Conservation (phyloP, 768 basidiomycete species). For the Hericium rajendrae region DNA sequence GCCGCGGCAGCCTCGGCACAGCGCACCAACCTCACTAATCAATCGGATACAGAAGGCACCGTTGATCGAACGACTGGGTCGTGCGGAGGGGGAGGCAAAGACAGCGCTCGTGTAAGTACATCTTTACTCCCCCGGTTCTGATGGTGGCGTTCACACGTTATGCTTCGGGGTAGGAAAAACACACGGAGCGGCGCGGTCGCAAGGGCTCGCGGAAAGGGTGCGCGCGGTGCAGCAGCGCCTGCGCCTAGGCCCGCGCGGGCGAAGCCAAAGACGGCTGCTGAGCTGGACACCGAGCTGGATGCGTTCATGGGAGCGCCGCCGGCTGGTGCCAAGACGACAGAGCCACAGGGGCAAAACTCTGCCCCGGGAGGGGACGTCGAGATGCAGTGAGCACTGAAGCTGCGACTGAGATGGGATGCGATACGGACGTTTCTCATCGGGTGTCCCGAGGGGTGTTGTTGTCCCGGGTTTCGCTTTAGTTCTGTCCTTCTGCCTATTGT, state of each 20-base stretch:
- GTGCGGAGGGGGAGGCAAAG: slow-evolving; percentile 27
- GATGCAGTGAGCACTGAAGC: background rate
- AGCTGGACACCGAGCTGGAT: slow-evolving; percentile 84
- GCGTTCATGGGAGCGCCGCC: slow-evolving; percentile 61
- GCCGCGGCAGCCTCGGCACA: slow-evolving; percentile 20
- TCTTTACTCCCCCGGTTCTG: too few relatives aligned
- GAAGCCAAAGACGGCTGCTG: slow-evolving; percentile 67
- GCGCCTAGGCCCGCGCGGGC: slow-evolving; percentile 17
- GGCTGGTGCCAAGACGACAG: slow-evolving; percentile 10
- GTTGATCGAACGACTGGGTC: slow-evolving; percentile 53
- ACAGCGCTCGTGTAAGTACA: slow-evolving; percentile 6
- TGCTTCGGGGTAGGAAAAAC: slow-evolving; percentile 3
- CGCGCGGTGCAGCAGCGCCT: slow-evolving; percentile 21
- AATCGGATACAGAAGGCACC: slow-evolving; percentile 70
- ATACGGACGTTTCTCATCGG: too few relatives aligned
- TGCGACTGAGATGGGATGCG: too few relatives aligned
- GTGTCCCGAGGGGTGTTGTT: too few relatives aligned
- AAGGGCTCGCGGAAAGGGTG: slow-evolving; percentile 23
- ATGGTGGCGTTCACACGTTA: too few relatives aligned
- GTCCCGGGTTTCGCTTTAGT: too few relatives aligned
- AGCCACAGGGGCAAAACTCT: background rate
- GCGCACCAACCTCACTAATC: slow-evolving; percentile 46
- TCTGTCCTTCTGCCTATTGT: too few relatives aligned
- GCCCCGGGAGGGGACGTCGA: slow-evolving; percentile 4
- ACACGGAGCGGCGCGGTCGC: slow-evolving; percentile 1